phyloP scores from a whole-genome alignment of 1,139 yeast genomes.

The Taphrina flavorubra region DNA sequence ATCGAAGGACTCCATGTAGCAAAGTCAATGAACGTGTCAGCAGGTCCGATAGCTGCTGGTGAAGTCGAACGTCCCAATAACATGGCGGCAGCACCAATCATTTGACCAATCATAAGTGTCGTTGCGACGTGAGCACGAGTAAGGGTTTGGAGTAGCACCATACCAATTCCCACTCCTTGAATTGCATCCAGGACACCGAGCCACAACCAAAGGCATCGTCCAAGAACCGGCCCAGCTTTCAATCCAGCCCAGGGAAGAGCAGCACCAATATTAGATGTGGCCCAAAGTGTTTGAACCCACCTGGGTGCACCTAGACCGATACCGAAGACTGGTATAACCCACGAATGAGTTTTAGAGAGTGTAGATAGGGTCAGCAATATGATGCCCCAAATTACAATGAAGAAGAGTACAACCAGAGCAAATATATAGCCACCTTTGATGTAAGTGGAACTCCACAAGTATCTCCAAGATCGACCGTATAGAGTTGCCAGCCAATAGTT shows the following conservation, averaged over 20 bases:
- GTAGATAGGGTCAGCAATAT: constrained; percentile 23
- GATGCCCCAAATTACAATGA: constrained; percentile 41
- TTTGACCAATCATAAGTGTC: constrained; percentile 42
- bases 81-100: constrained; percentile 42
- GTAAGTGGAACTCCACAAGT: constrained; percentile 40
- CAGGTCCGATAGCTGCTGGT: constrained; percentile 42
- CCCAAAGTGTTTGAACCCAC: constrained; percentile 43
- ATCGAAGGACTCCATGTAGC: constrained; percentile 40
- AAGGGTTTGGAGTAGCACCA: constrained; percentile 42
- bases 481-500: constrained; percentile 43
- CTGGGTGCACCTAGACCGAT: constrained; percentile 44
- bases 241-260: constrained; percentile 43
- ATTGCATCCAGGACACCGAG: constrained; percentile 43
- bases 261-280: constrained; percentile 41
- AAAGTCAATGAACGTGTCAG: constrained; percentile 41
- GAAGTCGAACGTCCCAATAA: constrained; percentile 42
- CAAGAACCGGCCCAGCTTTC: constrained; percentile 41
- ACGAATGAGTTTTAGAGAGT: constrained; percentile 42
- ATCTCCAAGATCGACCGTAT: constrained; percentile 43
- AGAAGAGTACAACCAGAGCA: constrained; percentile 39
- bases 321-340: constrained; percentile 42
- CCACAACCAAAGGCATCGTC: constrained; percentile 44
- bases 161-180: constrained; percentile 44
- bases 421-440: constrained; percentile 36
- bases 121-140: constrained; percentile 43